Evolutionary conservation across 768 basidiomycete species (phyloP), one percentile per base, ranked within the genome.

Genomic region (Hygrocybe coccinea): DNA sequence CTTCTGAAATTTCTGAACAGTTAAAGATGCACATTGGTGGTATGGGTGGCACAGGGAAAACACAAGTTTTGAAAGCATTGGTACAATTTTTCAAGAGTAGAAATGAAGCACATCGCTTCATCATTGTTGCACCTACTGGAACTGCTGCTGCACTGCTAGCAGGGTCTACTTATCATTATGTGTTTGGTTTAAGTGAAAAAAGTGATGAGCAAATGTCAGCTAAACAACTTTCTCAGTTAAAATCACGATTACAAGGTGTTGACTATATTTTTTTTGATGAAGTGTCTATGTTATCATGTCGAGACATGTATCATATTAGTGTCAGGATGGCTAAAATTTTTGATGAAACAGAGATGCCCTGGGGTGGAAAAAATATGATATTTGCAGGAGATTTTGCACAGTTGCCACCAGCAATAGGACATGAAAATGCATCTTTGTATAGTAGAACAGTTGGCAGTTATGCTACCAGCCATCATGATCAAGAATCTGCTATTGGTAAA

Each of bases 301-400:
- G 47, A 12, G 66, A 69, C 29, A 36, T 75, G 34, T 69, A 70
- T 54, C 52, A 48, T 1, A 74, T 75, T 1, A 64, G 64, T 58
- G 57, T 58, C 1, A 58, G 59, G n/a, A 56, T 73, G 15, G 56
- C 62, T 15, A 56, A 52, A 48, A n/a, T n/a, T n/a, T n/a, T n/a
- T n/a, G n/a, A n/a, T n/a, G n/a, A n/a, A n/a, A n/a, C n/a, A n/a
- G n/a, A 60, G 15, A 21, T 45, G 5, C 61, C 70, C 9, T 74
- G 74, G 61, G 73, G 71, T 11, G 71, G 73, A 1, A 56, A 70
- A 5, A 73, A 69, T 37, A 65, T 74, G 56, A 67, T 74, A 22
- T 64, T 76, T 54, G 64, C 69, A 17, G 73, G 74, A 5, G 72
- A 76, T 48, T 76, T 77, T 65, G 74, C 72, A 11, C 67, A 69